A percentile compares a stretch with the other conserved stretches of the same genome.
Evolutionary conservation across 78 protist species (phyloP).

Genomic region (Emiliania huxleyi): DNA sequence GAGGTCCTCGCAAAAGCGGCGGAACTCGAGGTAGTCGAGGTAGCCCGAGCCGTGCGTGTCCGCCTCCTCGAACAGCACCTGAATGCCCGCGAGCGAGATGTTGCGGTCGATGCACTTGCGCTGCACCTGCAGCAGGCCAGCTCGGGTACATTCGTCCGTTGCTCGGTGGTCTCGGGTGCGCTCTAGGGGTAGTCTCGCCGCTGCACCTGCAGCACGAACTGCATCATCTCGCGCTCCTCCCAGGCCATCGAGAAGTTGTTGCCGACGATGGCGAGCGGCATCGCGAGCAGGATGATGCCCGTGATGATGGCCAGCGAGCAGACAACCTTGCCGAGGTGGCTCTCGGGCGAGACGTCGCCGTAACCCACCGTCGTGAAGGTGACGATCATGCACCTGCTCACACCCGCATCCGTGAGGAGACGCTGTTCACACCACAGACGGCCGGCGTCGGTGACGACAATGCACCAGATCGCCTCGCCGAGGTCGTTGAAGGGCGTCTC

Average conservation of each 20-base stretch:
- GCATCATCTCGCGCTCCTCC: too few species aligned
- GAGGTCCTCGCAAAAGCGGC: neutral
- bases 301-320: neutral
- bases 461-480: neutral
- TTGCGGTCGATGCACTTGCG: neutral
- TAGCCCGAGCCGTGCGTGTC: neutral
- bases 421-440: too few species aligned
- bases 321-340: neutral
- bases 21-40: neutral
- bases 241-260: neutral
- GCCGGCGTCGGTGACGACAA: too few species aligned
- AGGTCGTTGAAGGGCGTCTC: neutral
- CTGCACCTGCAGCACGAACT: too few species aligned
- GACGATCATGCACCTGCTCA: neutral
- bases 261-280: neutral
- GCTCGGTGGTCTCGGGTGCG: too few species aligned
- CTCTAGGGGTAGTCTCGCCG: too few species aligned
- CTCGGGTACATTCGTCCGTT: too few species aligned
- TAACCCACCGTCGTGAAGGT: neutral
- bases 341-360: neutral
- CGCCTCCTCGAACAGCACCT: neutral
- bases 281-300: neutral
- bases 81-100: neutral
- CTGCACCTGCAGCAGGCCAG: neutral
- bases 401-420: too few species aligned